Evolutionary conservation across 768 basidiomycete species (phyloP).

Genomic region (Termitomyces sp.): DNA sequence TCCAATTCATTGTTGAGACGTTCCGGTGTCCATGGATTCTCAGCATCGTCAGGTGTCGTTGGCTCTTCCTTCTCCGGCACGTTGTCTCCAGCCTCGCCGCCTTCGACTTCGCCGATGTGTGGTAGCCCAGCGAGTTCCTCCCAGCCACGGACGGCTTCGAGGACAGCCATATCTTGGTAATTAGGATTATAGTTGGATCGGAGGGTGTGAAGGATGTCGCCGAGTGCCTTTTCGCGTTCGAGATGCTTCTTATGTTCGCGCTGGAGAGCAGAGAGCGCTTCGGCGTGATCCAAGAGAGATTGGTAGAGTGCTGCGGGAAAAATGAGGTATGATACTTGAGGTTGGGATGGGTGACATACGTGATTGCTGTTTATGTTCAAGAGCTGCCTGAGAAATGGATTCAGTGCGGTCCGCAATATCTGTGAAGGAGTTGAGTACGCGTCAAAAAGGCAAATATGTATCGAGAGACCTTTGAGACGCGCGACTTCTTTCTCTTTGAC

Average conservation of each 20-base stretch:
- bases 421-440: slow-evolving; percentile 27
- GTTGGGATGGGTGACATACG: slow-evolving; percentile 47
- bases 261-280: slow-evolving; percentile 75
- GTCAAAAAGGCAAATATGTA: not conserved
- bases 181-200: slow-evolving; percentile 94
- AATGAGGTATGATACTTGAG: not conserved
- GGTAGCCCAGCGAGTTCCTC: slow-evolving; percentile 70
- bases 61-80: slow-evolving; percentile 31
- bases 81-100: slow-evolving; percentile 36
- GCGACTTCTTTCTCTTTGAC: slow-evolving; percentile 70
- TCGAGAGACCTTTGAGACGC: slow-evolving; percentile 58
- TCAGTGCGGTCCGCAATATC: slow-evolving; percentile 80
- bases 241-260: slow-evolving; percentile 70
- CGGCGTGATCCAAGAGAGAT: slow-evolving; percentile 69
- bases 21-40: slow-evolving; percentile 59
- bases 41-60: slow-evolving; percentile 50
- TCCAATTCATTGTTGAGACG: slow-evolving; percentile 60
- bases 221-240: slow-evolving; percentile 74
- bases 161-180: slow-evolving; percentile 98
- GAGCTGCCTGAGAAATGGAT: slow-evolving; percentile 71
- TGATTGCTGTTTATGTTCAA: slow-evolving; percentile 84
- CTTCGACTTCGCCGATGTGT: slow-evolving; percentile 68
- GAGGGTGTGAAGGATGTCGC: slow-evolving; percentile 79
- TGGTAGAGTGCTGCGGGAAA: slow-evolving; percentile 67
- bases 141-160: slow-evolving; percentile 95